phyloP scores from a whole-genome alignment of 1,284 basidiomycete species.

The Trichosporon asahii region DNA sequence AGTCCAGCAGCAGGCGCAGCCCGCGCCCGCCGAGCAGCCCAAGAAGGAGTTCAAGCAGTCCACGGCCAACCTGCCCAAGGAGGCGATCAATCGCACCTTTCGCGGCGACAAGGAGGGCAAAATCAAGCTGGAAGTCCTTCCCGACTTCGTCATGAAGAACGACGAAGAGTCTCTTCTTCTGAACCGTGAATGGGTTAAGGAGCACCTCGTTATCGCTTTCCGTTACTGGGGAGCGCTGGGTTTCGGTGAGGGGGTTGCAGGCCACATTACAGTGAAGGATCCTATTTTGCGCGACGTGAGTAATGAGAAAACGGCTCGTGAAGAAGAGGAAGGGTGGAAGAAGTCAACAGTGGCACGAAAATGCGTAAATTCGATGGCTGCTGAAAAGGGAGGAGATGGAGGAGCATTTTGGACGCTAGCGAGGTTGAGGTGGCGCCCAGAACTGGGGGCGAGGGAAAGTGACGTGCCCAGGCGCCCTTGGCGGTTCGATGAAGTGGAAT shows the following conservation, averaged over 20 bases:
- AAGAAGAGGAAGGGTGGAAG: background rate
- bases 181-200: constrained; percentile 44
- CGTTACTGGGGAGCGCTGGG: constrained; percentile 56
- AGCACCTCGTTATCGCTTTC: constrained; percentile 52
- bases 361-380: too few relatives aligned
- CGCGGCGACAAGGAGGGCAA: constrained; percentile 40
- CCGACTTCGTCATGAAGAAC: constrained; percentile 32
- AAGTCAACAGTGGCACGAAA: background rate
- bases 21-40: background rate
- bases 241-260: constrained; percentile 62
- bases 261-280: constrained; percentile 64
- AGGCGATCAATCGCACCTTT: constrained; percentile 36
- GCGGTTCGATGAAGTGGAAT: too few relatives aligned
- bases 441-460: background rate
- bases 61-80: constrained; percentile 27
- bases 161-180: constrained; percentile 33
- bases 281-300: constrained; percentile 35
- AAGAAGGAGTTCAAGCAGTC: constrained; percentile 24
- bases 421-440: background rate
- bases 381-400: too few relatives aligned
- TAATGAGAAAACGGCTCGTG: background rate
- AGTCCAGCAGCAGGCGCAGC: background rate
- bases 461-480: too few relatives aligned
- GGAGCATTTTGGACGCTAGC: too few relatives aligned
- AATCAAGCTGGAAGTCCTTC: constrained; percentile 30